Evolutionary conservation across 2,329 filamentous ascomycete genomes (phyloP).

Genomic region (Pseudocercospora fijiensis): DNA sequence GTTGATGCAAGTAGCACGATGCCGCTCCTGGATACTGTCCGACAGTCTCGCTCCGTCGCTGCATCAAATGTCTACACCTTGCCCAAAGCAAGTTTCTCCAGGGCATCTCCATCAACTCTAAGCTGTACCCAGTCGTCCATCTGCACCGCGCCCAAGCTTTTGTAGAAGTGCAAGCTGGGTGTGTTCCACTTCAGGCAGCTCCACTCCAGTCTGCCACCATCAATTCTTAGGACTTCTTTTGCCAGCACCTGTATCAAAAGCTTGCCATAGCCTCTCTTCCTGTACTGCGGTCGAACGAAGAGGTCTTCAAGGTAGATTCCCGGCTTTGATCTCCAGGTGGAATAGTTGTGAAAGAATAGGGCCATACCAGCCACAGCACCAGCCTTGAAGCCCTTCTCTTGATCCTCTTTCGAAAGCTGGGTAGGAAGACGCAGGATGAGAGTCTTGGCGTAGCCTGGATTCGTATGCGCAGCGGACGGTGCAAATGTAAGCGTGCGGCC

Average conservation of each 20-base stretch:
- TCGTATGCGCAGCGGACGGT: constrained; percentile 37
- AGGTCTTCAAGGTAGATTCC: constrained; percentile 94
- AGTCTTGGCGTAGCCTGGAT: constrained; percentile 69
- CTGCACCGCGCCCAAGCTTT: constrained; percentile 59
- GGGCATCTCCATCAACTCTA: constrained; percentile 66
- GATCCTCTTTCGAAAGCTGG: constrained; percentile 31
- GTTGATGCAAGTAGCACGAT: background rate
- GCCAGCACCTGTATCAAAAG: constrained; percentile 72
- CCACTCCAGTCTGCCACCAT: constrained; percentile 81
- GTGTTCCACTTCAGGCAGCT: constrained; percentile 90
- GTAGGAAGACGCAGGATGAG: constrained; percentile 57
- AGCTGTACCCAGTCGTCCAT: constrained; percentile 74
- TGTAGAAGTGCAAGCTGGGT: constrained; percentile 84
- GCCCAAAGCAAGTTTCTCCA: constrained; percentile 58
- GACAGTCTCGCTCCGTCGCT: background rate
- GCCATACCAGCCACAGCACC: constrained; percentile 69
- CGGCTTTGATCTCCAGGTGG: constrained; percentile 82
- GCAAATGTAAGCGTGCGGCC: constrained; percentile 76
- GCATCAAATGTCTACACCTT: background rate
- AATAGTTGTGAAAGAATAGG: constrained; percentile 93
- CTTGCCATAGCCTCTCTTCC: constrained; percentile 78
- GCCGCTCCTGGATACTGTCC: background rate
- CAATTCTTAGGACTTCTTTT: constrained; percentile 70
- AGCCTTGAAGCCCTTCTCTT: constrained; percentile 31
- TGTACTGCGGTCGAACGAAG: constrained; percentile 70